Evolutionary conservation across 1,139 yeast genomes (phyloP).

Genomic region (Pichia kudriavzevii): DNA sequence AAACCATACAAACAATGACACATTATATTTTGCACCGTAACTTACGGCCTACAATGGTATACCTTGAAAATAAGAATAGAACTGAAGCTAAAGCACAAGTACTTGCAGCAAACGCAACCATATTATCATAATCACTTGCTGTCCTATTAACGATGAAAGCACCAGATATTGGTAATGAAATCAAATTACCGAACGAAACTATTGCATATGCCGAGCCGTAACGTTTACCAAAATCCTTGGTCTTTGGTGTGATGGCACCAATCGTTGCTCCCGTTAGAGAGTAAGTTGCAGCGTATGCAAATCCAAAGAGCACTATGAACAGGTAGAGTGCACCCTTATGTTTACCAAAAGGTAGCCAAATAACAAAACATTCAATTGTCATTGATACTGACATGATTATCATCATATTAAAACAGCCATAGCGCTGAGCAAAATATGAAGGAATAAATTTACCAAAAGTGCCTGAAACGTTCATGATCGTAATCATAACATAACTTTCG

Average conservation of each 20-base stretch:
- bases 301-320: conserved; percentile 35
- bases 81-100: conserved; percentile 27
- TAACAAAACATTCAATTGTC: conserved; percentile 32
- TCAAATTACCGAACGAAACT: conserved; percentile 51
- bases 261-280: conserved; percentile 34
- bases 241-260: conserved; percentile 51
- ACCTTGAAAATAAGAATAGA: conserved; percentile 30
- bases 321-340: conserved; percentile 34
- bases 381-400: conserved; percentile 35
- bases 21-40: background rate
- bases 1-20: too few species aligned
- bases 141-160: conserved; percentile 35
- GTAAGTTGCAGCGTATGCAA: conserved; percentile 28
- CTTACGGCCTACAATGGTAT: conserved; percentile 16
- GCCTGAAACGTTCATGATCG: conserved; percentile 53
- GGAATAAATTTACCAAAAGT: conserved; percentile 51
- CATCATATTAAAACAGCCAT: conserved; percentile 53
- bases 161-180: conserved; percentile 48
- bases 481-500: conserved; percentile 42
- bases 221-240: conserved; percentile 59
- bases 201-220: conserved; percentile 65
- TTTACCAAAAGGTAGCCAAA: conserved; percentile 51
- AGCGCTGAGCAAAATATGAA: conserved; percentile 44
- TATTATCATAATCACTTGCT: conserved; percentile 26
- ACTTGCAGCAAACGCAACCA: conserved; percentile 31